Evolutionary conservation across 1,284 basidiomycete species (phyloP).

Genomic region (Malassezia sympodialis): DNA sequence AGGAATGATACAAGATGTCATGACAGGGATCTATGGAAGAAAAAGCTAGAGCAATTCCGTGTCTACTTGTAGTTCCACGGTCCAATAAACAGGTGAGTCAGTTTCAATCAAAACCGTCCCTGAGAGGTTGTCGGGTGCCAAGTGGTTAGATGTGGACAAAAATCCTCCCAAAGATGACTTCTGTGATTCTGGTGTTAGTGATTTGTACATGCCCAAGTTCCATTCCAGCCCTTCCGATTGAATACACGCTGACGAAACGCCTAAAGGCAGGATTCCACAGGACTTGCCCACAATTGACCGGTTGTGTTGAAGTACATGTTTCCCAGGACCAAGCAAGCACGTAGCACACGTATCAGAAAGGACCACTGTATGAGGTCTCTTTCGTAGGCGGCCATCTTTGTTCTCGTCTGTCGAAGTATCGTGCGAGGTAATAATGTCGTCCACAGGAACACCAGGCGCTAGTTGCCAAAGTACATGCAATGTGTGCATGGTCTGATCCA

Average conservation of each 20-base stretch:
- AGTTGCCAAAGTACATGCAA: constrained; percentile 75
- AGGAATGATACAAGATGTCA: neutral
- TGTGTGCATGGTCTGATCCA: constrained; percentile 89
- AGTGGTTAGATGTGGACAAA: constrained; percentile 82
- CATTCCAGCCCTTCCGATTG: constrained; percentile 76
- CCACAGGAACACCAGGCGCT: constrained; percentile 47
- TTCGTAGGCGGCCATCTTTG: constrained; percentile 40
- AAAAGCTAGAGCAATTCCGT: neutral
- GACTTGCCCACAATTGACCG: constrained; percentile 68
- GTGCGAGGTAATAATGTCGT: constrained; percentile 1
- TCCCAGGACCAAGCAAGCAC: constrained; percentile 75
- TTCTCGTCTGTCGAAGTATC: neutral
- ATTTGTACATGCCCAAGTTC: constrained; percentile 63
- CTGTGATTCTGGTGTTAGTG: constrained; percentile 12
- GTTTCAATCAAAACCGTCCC: constrained; percentile 64
- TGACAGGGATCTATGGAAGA: neutral
- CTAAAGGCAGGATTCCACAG: constrained; percentile 84
- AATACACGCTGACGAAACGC: constrained; percentile 56
- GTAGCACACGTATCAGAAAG: constrained; percentile 77
- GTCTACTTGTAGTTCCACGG: constrained; percentile 54
- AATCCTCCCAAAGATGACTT: constrained; percentile 35
- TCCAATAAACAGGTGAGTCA: constrained; percentile 78
- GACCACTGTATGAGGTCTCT: constrained; percentile 59
- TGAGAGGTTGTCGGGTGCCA: constrained; percentile 45
- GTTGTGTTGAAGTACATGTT: constrained; percentile 67